phyloP scores from a whole-genome alignment of 1,139 yeast genomes.

The Scheffersomyces insectosa region DNA sequence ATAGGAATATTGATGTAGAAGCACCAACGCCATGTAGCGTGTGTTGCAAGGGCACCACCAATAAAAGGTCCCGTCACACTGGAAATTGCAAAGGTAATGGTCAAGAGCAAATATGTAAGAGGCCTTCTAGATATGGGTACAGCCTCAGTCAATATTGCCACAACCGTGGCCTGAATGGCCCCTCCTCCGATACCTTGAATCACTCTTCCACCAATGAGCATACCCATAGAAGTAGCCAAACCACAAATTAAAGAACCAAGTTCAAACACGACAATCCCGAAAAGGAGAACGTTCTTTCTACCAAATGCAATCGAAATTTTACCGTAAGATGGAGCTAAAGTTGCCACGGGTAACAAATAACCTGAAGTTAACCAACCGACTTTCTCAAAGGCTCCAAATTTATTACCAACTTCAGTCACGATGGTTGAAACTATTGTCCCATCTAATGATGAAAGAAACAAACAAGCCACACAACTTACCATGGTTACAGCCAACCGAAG shows the following conservation, averaged over 20 bases:
- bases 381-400: slow-evolving; percentile 12
- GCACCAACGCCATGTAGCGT: slow-evolving; percentile 13
- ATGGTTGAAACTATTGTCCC: slow-evolving; percentile 16
- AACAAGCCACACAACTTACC: slow-evolving; percentile 8
- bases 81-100: slow-evolving; percentile 14
- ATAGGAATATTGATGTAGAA: slow-evolving; percentile 35
- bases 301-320: slow-evolving; percentile 17
- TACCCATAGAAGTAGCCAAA: slow-evolving; percentile 12
- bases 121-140: slow-evolving; percentile 15
- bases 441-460: slow-evolving; percentile 16
- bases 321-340: slow-evolving; percentile 16
- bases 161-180: slow-evolving; percentile 15
- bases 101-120: slow-evolving; percentile 13
- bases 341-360: slow-evolving; percentile 15
- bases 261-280: slow-evolving; percentile 13
- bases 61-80: slow-evolving; percentile 16
- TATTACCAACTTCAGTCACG: slow-evolving; percentile 12
- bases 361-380: slow-evolving; percentile 18
- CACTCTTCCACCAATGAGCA: slow-evolving; percentile 17
- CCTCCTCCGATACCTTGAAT: slow-evolving; percentile 18
- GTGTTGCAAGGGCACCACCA: slow-evolving; percentile 15
- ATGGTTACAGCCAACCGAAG: slow-evolving; percentile 7
- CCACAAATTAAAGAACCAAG: slow-evolving; percentile 16
- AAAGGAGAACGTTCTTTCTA: slow-evolving; percentile 13
- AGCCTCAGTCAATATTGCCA: slow-evolving; percentile 13